These are phyloP conservation scores for Conticribra guillardii DNA, from an alignment of 108 stramenopile species.

Conservation along the genomic window DNA sequence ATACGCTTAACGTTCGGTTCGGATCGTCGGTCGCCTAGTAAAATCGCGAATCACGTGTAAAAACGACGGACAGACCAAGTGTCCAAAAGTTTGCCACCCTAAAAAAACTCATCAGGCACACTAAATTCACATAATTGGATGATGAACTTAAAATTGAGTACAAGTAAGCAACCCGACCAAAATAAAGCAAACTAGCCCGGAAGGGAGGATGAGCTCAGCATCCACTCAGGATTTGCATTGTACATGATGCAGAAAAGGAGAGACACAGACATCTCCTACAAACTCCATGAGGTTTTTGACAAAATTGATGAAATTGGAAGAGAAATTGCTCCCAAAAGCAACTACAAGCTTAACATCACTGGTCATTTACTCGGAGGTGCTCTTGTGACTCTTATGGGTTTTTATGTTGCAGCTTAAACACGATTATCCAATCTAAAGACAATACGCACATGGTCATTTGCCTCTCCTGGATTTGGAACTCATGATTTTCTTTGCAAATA, in stretches of 20 bases:
- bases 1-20: too few relatives aligned
- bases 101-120: too few relatives aligned
- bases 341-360: constrained; percentile 23
- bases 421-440: constrained; percentile 19
- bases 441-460: constrained; percentile 18
- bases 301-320: constrained; percentile 20
- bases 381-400: constrained; percentile 17
- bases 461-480: constrained; percentile 20
- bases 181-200: constrained; percentile 11
- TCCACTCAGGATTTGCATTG: constrained; percentile 21
- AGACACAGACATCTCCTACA: constrained; percentile 7
- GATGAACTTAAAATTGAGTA: constrained; percentile 16
- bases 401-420: constrained; percentile 15
- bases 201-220: constrained; percentile 1
- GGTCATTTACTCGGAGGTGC: constrained; percentile 25
- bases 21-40: too few relatives aligned
- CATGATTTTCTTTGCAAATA: constrained; percentile 7
- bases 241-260: constrained; percentile 20
- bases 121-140: constrained; percentile 20
- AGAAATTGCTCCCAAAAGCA: constrained; percentile 13
- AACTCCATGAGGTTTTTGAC: constrained; percentile 23
- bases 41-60: too few relatives aligned
- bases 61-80: too few relatives aligned
- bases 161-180: constrained; percentile 13
- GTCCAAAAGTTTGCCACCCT: too few relatives aligned